Base-by-base conservation (phyloP, 306 rosid genomes). In the Abrus pulchellus region DNA sequence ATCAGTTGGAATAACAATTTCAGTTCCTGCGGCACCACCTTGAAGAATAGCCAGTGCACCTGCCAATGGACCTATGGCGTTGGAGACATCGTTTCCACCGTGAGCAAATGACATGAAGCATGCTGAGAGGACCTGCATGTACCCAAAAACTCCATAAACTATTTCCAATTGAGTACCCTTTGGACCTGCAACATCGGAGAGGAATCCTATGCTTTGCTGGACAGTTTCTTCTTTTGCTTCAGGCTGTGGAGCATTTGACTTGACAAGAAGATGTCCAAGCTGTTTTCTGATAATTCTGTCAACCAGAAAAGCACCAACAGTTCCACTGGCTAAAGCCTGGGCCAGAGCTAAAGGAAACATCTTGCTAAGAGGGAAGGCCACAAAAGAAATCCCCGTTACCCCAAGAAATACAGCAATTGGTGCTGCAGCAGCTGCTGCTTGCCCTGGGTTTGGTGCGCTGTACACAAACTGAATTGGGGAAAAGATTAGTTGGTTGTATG, bases 81-180 rank as follows among this genome's bases (percentile, higher is more conserved):
- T 95, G 84, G 98, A 93, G 44, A 93, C 99, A 68, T 95, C 99
- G 41, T 95, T 95, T n/a, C 99, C 99, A 2, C 99, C 97, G 32
- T 95, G 99, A 12, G 99, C 98, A 72, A 95, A 93, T 48, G 99
- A 93, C 99, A 95, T 93, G 96, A 95, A 95, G 83, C 98, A 95
- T 63, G 99, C 98, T 32, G 98, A 95, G 81, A 95, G 96, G 20
- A 95, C 84, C 76, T 95, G 99, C 98, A 93, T 93, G 85, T 95
- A 92, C 28, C 99, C 98, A 38, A 95, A 95, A 5, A 95, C 98
- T 36, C 97, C 97, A 68, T 95, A 95, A 38, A 93, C 99, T 90
- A 95, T 88, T 83, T 95, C 91, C 82, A 95, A 76, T 74, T 95
- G 97, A 29, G 94, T 83, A 30, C 99, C 99, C 77, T 71, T 95